Evolutionary conservation across 1,139 yeast genomes (phyloP).

Genomic region (Trichomonascaceae sp.): DNA sequence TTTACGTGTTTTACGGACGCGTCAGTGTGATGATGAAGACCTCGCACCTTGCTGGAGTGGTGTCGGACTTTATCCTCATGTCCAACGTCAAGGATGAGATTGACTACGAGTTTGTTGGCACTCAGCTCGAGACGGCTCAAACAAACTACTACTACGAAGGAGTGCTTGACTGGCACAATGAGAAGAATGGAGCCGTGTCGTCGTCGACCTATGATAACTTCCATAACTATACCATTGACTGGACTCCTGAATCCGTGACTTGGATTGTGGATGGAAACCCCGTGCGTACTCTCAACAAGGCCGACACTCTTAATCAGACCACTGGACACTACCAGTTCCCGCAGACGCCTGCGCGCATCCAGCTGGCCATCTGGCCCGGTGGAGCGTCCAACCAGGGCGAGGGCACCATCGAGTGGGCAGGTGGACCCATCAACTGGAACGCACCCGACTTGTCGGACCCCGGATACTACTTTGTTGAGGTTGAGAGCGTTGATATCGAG

Average conservation of each 20-base stretch:
- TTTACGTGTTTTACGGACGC: constrained; percentile 82
- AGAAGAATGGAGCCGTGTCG: constrained; percentile 31
- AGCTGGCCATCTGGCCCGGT: constrained; percentile 89
- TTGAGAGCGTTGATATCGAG: constrained; percentile 46
- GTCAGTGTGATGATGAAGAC: constrained; percentile 57
- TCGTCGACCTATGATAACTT: constrained; percentile 46
- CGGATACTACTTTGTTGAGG: constrained; percentile 65
- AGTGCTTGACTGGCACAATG: constrained; percentile 50
- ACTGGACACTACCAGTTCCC: constrained; percentile 51
- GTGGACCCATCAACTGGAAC: constrained; percentile 79
- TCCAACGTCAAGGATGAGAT: constrained; percentile 87
- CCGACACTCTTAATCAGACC: constrained; percentile 59
- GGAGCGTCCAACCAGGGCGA: constrained; percentile 50
- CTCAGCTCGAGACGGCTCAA: constrained; percentile 52
- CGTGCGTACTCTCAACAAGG: constrained; percentile 54
- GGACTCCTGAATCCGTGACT: constrained; percentile 59
- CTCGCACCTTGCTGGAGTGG: constrained; percentile 68
- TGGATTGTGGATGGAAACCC: constrained; percentile 67
- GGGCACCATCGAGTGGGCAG: constrained; percentile 93
- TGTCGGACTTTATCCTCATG: constrained; percentile 69
- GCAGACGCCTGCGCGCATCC: constrained; percentile 81
- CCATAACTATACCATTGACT: constrained; percentile 72
- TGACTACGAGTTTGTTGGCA: constrained; percentile 80
- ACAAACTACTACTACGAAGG: constrained; percentile 76
- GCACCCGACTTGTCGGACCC: constrained; percentile 56